Conservation (phyloP, 2,329 filamentous ascomycete species). For the Fusarium veterinarium region DNA sequence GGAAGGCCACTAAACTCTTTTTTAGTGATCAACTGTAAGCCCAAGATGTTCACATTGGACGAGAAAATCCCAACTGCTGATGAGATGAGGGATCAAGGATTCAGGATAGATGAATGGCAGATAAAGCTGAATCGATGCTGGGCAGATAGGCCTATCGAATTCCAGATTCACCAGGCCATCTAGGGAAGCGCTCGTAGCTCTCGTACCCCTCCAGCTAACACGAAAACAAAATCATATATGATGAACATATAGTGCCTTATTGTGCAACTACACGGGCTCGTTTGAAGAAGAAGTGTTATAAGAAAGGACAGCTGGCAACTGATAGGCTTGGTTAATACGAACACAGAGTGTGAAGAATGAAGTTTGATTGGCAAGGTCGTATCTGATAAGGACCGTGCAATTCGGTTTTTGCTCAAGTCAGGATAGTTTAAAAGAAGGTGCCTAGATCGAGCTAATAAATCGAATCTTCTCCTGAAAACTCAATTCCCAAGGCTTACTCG, state of each 20-base stretch:
- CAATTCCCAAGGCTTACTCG: neutral
- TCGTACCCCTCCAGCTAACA: neutral
- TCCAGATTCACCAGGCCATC: neutral
- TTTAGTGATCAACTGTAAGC: neutral
- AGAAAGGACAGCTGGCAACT: neutral
- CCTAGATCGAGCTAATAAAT: neutral
- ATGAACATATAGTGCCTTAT: neutral
- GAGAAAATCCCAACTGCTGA: neutral
- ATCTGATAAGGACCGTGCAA: neutral
- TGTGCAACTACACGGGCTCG: neutral
- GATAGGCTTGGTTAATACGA: neutral
- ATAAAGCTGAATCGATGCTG: neutral
- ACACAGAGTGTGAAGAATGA: neutral
- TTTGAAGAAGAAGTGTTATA: neutral
- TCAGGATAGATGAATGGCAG: neutral
- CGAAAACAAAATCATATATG: neutral
- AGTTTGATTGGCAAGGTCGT: slow-evolving; percentile 1
- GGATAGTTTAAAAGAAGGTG: neutral
- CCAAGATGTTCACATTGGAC: neutral
- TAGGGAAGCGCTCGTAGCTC: neutral
- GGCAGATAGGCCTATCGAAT: neutral
- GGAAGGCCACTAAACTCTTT: neutral
- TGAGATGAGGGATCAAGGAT: neutral
- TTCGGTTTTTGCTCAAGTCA: neutral
- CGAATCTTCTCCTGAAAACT: neutral